Evolutionary conservation across 257 asterid species (phyloP), one percentile per base, ranked within the genome.

Genomic region (Gentiana straminea): DNA sequence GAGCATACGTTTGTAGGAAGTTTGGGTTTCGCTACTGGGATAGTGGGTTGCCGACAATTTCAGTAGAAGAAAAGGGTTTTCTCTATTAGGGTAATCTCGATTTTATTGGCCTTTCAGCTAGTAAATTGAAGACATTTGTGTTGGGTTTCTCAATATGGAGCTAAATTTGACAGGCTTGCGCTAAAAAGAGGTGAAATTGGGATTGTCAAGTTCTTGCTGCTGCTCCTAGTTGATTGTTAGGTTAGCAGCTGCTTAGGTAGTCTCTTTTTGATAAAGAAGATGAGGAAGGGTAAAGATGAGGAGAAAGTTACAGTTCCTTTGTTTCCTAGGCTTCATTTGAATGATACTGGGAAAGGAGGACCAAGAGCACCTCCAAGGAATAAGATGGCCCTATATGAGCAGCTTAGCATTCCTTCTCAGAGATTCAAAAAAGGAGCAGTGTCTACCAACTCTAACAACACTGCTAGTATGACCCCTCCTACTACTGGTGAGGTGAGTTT

Each of bases 361-460:
- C 97, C 98, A 49, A 81, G 94, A 76, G 98, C 98, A 37, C 98
- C 98, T 59, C 98, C 98, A 49, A 86, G 98, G 68, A 91, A 91
- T 66, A 91, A 87, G 89, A 91, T 91, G 98, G 98, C 98, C 52
- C 80, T 91, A 5, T 91, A 86, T 50, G 98, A 91, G 70, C 98
- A 91, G 72, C 84, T 91, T 15, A 82, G 95, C 64, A 84, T 91
- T 61, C 96, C 96, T 67, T 86, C 92, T 36, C 96, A 81, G 66
- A 78, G 84, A 66, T 81, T 70, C 62, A 73, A 47, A 48, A 65
- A 68, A 48, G 63, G 58, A 0, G 59, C 43, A 54, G 54, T 68
- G 64, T 71, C 80, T 34, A 9, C n/a, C 49, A 66, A 61, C 51
- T 62, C 65, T 5, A 73, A 37, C 49, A 67, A 52, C 53, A 39